Conservation (phyloP, 2,329 filamentous ascomycete species). For the Penicillium sp. region DNA sequence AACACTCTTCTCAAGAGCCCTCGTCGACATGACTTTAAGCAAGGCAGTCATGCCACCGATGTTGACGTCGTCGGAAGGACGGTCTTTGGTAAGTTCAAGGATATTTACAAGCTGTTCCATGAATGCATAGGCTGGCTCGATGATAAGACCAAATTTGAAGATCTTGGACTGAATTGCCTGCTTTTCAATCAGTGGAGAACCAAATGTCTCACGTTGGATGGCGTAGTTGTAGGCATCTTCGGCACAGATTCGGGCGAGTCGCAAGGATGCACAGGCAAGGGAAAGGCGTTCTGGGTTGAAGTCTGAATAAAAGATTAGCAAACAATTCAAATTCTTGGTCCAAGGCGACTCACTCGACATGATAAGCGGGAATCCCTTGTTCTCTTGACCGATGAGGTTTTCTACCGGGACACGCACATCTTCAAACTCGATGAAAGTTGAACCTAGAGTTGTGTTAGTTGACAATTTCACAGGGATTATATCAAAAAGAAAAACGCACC, state of each 20-base stretch:
- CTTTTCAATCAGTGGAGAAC: conserved; percentile 56
- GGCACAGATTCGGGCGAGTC: conserved; percentile 61
- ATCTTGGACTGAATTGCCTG: conserved; percentile 62
- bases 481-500: conserved; percentile 39
- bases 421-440: conserved; percentile 67
- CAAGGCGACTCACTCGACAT: conserved; percentile 56
- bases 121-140: conserved; percentile 63
- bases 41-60: conserved; percentile 54
- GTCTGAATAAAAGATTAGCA: conserved; percentile 37
- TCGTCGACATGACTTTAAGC: conserved; percentile 53
- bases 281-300: conserved; percentile 74
- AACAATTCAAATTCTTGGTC: not conserved
- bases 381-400: conserved; percentile 68
- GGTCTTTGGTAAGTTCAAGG: conserved; percentile 45
- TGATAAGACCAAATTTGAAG: conserved; percentile 56
- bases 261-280: conserved; percentile 62
- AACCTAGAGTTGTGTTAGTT: conserved; percentile 30
- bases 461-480: not conserved
- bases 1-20: conserved; percentile 53
- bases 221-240: conserved; percentile 61
- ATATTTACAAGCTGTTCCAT: conserved; percentile 61
- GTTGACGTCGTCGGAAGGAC: conserved; percentile 39
- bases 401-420: conserved; percentile 68
- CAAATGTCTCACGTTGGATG: conserved; percentile 63
- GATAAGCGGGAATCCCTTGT: conserved; percentile 68